phyloP scores from a whole-genome alignment of 1,139 yeast genomes.

The Candida pseudoviswanathii region DNA sequence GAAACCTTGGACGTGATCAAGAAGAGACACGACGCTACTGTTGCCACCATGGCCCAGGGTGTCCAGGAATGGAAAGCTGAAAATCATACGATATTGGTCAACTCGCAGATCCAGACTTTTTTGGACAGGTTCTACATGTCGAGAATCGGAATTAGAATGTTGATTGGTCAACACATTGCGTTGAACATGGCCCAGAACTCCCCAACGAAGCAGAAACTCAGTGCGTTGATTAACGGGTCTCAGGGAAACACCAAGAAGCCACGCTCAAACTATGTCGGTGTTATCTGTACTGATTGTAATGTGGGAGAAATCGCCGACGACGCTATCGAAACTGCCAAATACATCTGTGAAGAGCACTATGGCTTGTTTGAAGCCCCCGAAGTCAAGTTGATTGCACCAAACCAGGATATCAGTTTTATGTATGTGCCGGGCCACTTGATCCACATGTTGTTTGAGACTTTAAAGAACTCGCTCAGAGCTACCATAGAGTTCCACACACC shows the following conservation, averaged over 20 bases:
- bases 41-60: slow-evolving; percentile 90
- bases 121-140: slow-evolving; percentile 85
- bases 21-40: slow-evolving; percentile 89
- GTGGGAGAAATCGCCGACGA: slow-evolving; percentile 79
- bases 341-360: slow-evolving; percentile 85
- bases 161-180: slow-evolving; percentile 87
- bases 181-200: slow-evolving; percentile 65
- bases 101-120: slow-evolving; percentile 72
- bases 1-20: slow-evolving; percentile 72
- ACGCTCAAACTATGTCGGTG: slow-evolving; percentile 71
- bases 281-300: slow-evolving; percentile 79
- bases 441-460: slow-evolving; percentile 84
- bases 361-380: slow-evolving; percentile 82
- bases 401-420: slow-evolving; percentile 70
- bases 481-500: slow-evolving; percentile 76
- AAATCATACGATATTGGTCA: slow-evolving; percentile 50
- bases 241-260: slow-evolving; percentile 36
- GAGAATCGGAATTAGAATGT: slow-evolving; percentile 85
- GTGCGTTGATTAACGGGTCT: slow-evolving; percentile 37
- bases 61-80: slow-evolving; percentile 83
- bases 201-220: slow-evolving; percentile 43
- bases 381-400: slow-evolving; percentile 73
- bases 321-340: slow-evolving; percentile 85
- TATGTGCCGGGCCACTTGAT: slow-evolving; percentile 89
- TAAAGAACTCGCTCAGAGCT: slow-evolving; percentile 82